phyloP scores from a whole-genome alignment of 352 stramenopile species.

The Globisporangium nodosum region DNA sequence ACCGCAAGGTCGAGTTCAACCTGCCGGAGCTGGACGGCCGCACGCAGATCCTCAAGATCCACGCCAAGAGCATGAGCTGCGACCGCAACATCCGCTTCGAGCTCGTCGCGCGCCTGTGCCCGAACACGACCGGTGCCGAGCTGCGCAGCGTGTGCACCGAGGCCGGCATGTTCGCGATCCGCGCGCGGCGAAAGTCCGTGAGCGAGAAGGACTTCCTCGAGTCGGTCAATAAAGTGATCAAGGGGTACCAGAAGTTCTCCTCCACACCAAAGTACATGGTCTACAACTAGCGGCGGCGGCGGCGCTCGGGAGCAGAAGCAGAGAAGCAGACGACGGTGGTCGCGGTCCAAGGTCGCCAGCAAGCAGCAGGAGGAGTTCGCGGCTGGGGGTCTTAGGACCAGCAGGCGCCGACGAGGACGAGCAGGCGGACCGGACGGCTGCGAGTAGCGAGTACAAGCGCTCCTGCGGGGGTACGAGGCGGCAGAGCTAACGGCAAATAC shows the following conservation, averaged over 20 bases:
- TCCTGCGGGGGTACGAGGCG: too few species aligned
- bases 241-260: conserved; percentile 99
- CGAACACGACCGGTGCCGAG: conserved; percentile 98
- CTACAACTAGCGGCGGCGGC: conserved; percentile 87
- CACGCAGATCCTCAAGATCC: conserved; percentile 99
- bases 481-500: neutral
- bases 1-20: conserved; percentile 99
- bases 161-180: conserved; percentile 98
- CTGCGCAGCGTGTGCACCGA: conserved; percentile 98
- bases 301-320: neutral
- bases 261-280: conserved; percentile 99
- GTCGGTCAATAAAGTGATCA: conserved; percentile 99
- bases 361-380: too few species aligned
- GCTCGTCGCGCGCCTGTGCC: conserved; percentile 95
- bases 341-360: too few species aligned
- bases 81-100: conserved; percentile 99
- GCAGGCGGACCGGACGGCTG: neutral
- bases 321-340: neutral
- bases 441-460: too few species aligned
- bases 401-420: neutral
- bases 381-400: too few species aligned
- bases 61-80: conserved; percentile 99
- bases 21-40: conserved; percentile 97
- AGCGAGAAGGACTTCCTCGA: conserved; percentile 99
- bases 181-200: conserved; percentile 96